Evolutionary conservation across 345 rosid species (phyloP).

Genomic region (Syzygium jambos): DNA sequence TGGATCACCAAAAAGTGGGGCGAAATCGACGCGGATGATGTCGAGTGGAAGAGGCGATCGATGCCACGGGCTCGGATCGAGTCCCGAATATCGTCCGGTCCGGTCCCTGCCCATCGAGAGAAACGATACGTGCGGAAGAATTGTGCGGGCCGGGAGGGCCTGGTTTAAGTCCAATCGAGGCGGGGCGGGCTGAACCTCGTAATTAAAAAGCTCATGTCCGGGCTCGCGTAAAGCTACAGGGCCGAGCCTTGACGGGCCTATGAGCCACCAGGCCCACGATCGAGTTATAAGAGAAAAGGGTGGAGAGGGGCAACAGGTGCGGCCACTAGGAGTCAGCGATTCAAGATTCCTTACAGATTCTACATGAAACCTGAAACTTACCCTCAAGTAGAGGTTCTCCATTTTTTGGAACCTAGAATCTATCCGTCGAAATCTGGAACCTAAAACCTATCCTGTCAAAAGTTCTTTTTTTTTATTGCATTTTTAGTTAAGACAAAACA

Average conservation of each 20-base stretch:
- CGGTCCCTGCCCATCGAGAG: fast-evolving
- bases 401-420: no score
- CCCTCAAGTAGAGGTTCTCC: no score
- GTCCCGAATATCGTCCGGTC: fast-evolving
- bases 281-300: background rate
- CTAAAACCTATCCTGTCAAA: no score
- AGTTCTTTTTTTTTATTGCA: no score
- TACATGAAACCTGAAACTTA: no score
- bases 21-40: background rate
- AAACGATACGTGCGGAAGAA: background rate
- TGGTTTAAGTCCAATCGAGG: background rate
- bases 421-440: no score
- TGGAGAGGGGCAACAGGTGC: background rate
- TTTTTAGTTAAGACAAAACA: no score
- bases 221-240: background rate
- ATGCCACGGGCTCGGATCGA: background rate
- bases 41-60: background rate
- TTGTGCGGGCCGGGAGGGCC: background rate
- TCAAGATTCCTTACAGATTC: no score
- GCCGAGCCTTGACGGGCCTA: background rate
- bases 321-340: no score
- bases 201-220: background rate
- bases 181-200: background rate
- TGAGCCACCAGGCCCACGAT: background rate
- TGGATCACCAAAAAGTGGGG: background rate